A percentile compares a stretch with the other conserved stretches of the same genome.
Conservation (phyloP, 2,329 filamentous ascomycete species). For the Colletotrichum zoysiae region DNA sequence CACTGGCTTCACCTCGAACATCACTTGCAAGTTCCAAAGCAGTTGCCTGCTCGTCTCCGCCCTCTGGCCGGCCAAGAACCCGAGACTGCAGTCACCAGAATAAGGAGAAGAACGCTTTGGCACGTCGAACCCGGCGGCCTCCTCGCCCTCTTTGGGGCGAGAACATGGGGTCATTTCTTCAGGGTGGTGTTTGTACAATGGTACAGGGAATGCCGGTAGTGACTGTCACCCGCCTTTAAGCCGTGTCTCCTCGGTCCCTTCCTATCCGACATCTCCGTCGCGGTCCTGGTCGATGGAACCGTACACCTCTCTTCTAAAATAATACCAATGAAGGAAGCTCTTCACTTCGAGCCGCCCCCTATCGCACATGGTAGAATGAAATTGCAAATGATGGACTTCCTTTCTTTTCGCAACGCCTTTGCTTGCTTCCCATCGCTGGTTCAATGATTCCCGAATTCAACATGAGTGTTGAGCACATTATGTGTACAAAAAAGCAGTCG, state of each 20-base stretch:
- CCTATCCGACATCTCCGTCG: neutral
- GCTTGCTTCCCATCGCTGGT: slow-evolving; percentile 31
- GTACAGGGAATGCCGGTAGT: slow-evolving; percentile 27
- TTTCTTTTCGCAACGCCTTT: slow-evolving; percentile 35
- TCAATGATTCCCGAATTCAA: slow-evolving; percentile 23
- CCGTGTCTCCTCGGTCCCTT: neutral
- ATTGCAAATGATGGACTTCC: slow-evolving; percentile 13
- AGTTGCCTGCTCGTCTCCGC: neutral
- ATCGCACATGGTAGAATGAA: neutral
- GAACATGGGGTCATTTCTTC: slow-evolving; percentile 24
- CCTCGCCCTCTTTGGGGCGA: slow-evolving; percentile 28
- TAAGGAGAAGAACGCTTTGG: slow-evolving; percentile 5
- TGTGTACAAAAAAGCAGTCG: slow-evolving; percentile 29
- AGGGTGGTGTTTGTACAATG: slow-evolving; percentile 27
- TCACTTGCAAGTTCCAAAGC: neutral
- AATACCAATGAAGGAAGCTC: neutral
- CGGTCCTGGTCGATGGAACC: neutral
- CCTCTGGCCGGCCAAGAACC: neutral
- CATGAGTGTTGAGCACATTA: slow-evolving; percentile 23
- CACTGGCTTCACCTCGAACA: neutral
- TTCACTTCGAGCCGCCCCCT: neutral
- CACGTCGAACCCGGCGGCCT: slow-evolving; percentile 38
- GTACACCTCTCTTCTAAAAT: neutral
- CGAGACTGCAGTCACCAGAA: neutral
- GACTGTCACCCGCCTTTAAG: slow-evolving; percentile 17